Evolutionary conservation across 2,329 filamentous ascomycete genomes (phyloP).

Genomic region (Xylariaceae sp.): DNA sequence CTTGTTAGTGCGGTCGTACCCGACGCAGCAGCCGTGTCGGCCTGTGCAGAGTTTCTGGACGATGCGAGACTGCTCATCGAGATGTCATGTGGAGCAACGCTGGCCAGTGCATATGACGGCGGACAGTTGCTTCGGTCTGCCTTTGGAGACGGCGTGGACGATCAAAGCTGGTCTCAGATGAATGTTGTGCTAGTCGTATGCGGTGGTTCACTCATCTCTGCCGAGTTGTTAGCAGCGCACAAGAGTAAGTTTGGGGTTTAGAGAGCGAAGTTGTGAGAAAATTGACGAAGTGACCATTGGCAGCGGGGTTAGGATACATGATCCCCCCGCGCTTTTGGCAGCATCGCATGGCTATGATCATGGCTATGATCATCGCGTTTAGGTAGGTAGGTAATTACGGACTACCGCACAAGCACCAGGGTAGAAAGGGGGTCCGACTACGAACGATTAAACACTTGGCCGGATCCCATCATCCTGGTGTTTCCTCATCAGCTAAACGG

Average conservation of each 20-base stretch:
- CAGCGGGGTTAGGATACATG: no score
- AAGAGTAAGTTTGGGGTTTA: constrained; percentile 41
- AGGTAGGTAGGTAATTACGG: no score
- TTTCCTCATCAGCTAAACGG: no score
- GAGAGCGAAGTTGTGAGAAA: neutral
- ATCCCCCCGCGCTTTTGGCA: no score
- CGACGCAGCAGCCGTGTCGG: constrained; percentile 76
- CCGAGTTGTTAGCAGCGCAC: constrained; percentile 59
- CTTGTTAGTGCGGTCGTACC: constrained; percentile 57
- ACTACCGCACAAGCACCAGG: no score
- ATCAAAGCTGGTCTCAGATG: constrained; percentile 58
- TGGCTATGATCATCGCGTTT: no score
- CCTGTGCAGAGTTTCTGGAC: constrained; percentile 72
- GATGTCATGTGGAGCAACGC: constrained; percentile 75
- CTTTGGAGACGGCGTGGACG: constrained; percentile 49
- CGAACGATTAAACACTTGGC: no score
- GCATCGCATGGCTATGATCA: no score
- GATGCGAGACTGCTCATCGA: constrained; percentile 81
- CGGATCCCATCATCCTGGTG: no score
- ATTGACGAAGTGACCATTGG: no score
- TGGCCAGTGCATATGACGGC: constrained; percentile 63
- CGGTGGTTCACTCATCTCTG: constrained; percentile 66
- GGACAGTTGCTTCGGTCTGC: constrained; percentile 54
- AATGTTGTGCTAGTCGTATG: constrained; percentile 84
- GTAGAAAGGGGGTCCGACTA: no score